A percentile compares a stretch with the other conserved stretches of the same genome.
These are phyloP conservation scores for Calonectria hongkongensis DNA, from an alignment of 2,329 filamentous ascomycete species.

Conservation along the genomic window DNA sequence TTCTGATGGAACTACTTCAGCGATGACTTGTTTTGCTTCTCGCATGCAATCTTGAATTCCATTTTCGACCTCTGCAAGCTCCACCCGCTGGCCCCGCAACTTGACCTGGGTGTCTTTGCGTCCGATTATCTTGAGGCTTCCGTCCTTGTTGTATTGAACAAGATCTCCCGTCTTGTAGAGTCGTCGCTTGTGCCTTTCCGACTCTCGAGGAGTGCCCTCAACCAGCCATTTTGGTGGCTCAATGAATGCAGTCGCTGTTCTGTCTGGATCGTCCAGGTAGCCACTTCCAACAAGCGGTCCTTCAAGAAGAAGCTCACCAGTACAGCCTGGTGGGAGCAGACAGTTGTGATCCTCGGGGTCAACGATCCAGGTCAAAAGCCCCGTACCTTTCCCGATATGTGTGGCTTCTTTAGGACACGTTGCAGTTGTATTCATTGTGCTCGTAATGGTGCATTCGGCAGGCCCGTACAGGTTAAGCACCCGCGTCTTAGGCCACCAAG, in stretches of 20 bases:
- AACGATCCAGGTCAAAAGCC: conserved; percentile 49
- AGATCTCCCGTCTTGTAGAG: conserved; percentile 70
- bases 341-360: conserved; percentile 46
- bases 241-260: conserved; percentile 57
- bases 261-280: conserved; percentile 64
- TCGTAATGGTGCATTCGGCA: conserved; percentile 32
- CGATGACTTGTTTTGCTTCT: not conserved
- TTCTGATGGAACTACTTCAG: not conserved
- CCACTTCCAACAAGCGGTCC: conserved; percentile 69
- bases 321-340: conserved; percentile 51
- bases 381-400: conserved; percentile 30
- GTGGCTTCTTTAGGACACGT: not conserved
- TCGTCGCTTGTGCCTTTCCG: conserved; percentile 33
- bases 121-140: conserved; percentile 60
- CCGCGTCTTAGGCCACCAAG: conserved; percentile 1
- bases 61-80: conserved; percentile 39
- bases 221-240: conserved; percentile 62
- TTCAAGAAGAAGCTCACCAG: conserved; percentile 67
- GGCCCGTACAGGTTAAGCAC: conserved; percentile 39
- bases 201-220: not conserved
- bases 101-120: conserved; percentile 41
- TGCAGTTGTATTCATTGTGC: conserved; percentile 17
- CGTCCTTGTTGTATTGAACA: conserved; percentile 63
- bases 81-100: conserved; percentile 40
- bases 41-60: not conserved